phyloP scores from a whole-genome alignment of 805 yeast species.

The Wickerhamomyces bovis region DNA sequence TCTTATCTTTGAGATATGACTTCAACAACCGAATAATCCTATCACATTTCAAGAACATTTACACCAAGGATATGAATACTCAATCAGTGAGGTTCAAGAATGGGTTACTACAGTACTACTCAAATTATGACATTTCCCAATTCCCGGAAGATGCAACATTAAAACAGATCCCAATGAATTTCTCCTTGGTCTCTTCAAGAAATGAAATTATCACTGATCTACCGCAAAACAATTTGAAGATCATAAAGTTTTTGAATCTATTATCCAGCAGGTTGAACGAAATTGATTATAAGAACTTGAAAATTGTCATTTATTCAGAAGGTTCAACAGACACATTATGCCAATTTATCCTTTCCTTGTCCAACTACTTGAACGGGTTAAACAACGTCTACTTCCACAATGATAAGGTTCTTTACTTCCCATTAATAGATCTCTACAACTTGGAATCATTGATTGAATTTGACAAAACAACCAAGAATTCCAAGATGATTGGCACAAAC shows the following conservation, averaged over 20 bases:
- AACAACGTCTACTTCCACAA: conserved; percentile 37
- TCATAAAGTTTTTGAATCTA: conserved; percentile 26
- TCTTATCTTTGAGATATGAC: conserved; percentile 15
- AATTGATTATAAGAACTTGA: conserved; percentile 35
- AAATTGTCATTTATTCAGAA: conserved; percentile 33
- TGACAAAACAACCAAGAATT: conserved; percentile 11
- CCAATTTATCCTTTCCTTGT: conserved; percentile 36
- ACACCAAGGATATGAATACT: conserved; percentile 7
- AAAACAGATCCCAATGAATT: conserved; percentile 25
- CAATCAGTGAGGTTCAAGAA: conserved; percentile 16
- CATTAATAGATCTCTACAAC: conserved; percentile 57
- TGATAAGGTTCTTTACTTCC: conserved; percentile 40
- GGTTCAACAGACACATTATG: conserved; percentile 35
- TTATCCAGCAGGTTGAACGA: conserved; percentile 29
- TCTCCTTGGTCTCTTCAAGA: conserved; percentile 16
- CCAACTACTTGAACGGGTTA: conserved; percentile 34
- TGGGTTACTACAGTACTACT: conserved; percentile 19
- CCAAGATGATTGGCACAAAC: conserved; percentile 59
- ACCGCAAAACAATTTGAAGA: conserved; percentile 15
- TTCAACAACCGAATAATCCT: conserved; percentile 17
- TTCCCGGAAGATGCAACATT: conserved; percentile 30
- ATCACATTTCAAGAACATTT: conserved; percentile 19
- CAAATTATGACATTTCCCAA: conserved; percentile 27
- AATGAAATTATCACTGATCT: conserved; percentile 18
- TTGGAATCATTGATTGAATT: conserved; percentile 36